Base-by-base conservation (phyloP, 495 filamentous ascomycete genomes). In the Beverwykella pulmonaria region DNA sequence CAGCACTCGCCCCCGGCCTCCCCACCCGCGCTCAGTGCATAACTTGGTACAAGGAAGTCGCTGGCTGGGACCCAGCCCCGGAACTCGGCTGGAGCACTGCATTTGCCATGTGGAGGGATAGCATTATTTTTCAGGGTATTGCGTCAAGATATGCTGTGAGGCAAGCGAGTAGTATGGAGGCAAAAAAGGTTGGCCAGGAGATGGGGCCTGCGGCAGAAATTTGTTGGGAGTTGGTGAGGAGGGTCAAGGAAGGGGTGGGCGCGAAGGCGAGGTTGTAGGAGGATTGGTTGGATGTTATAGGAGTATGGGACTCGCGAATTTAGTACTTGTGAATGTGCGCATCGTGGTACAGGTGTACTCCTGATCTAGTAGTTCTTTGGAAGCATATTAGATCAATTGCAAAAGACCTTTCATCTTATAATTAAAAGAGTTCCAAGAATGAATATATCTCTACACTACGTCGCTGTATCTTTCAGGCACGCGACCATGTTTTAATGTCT, bases 111-210 rank as follows among this genome's bases (percentile, higher is more conserved):
- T 83, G 82, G 72, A 77, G 83, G 53, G 85, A 84, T 56, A 82
- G 88, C 12, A 87, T 92, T 36, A 93, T 97, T 70, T 90, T 90
- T 78, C 92, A 97, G 79, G 92, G 92, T 4, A 94, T 97, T 73
- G 90, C 90, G 46, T 91, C 91, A 49, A 80, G 92, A 58, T 86
- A 84, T 67, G 92, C 92, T 27, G 79, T 82, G 41, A 79, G 92
- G 30, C 92, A 97, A 83, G 92, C 92, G n/a, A 96, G 91, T 76
- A 93, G 90, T 75, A 87, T 82, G 49, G 80, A 89, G 67, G 92
- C 92, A 15, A 80, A 79, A 53, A 82, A 87, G 54, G 89, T 93
- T 73, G 90, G 78, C 5, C 78, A 80, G 36, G 79, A 82, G 70
- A 82, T 86, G 66, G 79, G 74, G 25, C 82, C 83, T 41, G 83